Conservation (phyloP, 345 rosid genomes). For the Luvunga scandens region DNA sequence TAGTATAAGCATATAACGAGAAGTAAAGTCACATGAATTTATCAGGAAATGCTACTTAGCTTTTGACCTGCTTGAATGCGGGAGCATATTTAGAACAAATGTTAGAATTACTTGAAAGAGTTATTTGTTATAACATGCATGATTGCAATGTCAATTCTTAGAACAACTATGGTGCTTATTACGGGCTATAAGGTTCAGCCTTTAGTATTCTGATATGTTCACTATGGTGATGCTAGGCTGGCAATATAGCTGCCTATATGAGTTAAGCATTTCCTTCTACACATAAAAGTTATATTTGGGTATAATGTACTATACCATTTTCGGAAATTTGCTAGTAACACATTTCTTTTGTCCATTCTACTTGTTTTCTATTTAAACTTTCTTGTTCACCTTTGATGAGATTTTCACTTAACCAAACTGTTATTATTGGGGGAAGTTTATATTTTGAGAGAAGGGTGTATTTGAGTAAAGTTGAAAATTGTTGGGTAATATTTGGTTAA, state of each 20-base stretch:
- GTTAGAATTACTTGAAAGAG: not conserved
- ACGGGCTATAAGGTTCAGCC: not conserved
- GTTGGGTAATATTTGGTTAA: no score
- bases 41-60: not conserved
- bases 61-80: not conserved
- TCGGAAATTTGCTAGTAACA: no score
- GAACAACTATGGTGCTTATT: not conserved
- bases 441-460: no score
- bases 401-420: no score
- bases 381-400: not conserved
- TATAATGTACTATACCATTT: not conserved
- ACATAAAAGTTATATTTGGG: not conserved
- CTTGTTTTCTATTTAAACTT: not conserved
- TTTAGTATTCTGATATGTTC: not conserved
- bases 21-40: no score
- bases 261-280: not conserved
- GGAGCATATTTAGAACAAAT: not conserved
- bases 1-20: no score
- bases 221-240: not conserved
- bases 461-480: no score
- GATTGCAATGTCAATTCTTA: not conserved
- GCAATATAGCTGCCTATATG: not conserved
- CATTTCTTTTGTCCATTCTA: not conserved
- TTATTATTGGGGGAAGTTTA: no score
- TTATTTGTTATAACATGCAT: not conserved